Evolutionary conservation across 805 yeast species (phyloP), one percentile per base, ranked within the genome.

Genomic region (Wickerhamomyces ciferrii): DNA sequence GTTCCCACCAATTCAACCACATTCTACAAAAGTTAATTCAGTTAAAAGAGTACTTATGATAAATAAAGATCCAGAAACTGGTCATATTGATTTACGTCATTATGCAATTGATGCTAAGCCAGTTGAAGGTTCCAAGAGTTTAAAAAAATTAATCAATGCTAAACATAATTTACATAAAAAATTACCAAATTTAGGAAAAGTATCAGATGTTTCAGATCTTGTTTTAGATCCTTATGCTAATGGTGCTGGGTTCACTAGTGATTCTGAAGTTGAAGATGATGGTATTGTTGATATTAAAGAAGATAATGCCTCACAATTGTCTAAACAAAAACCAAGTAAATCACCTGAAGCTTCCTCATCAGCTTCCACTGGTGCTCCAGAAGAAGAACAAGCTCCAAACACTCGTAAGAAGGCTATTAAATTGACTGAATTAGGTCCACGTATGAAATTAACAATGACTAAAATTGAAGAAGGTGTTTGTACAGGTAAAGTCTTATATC

Each of bases 381-480:
- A 52, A 4, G 47, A 53, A 18, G 56, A 49, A 34, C 49, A 49
- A 7, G 56, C 55, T 5, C 52, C 52, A 14, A 59, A 58, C 35
- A 55, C 55, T 21, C 71, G 68, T 45, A 90, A 89, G 66, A 80
- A 87, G 58, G 98, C 99, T 1, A 87, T 94, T 55, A 91, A 89
- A 63, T 72, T 94, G 43, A 87, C 92, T 1, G 99, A 94, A 65
- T 70, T 92, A 42, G 99, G 99, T 0, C 99, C 99, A 34, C 76
- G 99, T 53, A 67, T 94, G 65, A 80, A 78, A 54, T 70, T 94
- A 65, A 72, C 81, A 43, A 70, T 94, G 48, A 70, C 84, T 43
- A 94, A 94, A 69, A 87, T 94, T 45, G 97, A 92, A 67, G 98
- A 92, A 60, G 96, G 94, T 17, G 77, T 87, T 20, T 92, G 97